Percentiles rank a stretch among this genome's conserved stretches.
These are phyloP conservation scores for Mimosa pudica DNA, from an alignment of 306 rosid genomes.

Conservation along the genomic window DNA sequence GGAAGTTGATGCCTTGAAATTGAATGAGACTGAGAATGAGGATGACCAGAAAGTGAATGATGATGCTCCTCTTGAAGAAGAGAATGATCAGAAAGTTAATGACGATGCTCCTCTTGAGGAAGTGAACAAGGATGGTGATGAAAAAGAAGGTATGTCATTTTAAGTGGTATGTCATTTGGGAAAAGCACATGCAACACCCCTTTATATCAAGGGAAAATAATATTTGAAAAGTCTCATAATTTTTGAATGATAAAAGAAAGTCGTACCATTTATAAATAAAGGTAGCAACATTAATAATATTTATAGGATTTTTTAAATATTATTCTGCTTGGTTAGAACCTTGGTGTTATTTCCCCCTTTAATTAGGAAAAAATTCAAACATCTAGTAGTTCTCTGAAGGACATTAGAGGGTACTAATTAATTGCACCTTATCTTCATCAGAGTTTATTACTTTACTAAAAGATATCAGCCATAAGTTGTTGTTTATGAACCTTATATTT, in stretches of 20 bases:
- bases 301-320: no score
- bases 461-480: neutral
- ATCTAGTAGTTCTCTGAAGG: neutral
- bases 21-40: constrained; percentile 27
- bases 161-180: no score
- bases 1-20: constrained; percentile 9
- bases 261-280: no score
- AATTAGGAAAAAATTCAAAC: neutral
- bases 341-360: no score
- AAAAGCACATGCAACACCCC: no score
- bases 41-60: constrained; percentile 28
- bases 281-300: no score
- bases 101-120: neutral
- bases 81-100: constrained; percentile 32
- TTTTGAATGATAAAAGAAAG: no score
- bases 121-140: constrained; percentile 17
- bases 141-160: constrained; percentile 45
- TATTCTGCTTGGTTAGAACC: no score
- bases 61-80: neutral
- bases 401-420: neutral
- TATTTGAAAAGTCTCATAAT: no score
- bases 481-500: neutral
- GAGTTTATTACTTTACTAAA: neutral
- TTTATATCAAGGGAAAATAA: no score
- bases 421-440: neutral